Evolutionary conservation across 257 asterid genomes (phyloP).

Genomic region (Primulina huaijiensis): DNA sequence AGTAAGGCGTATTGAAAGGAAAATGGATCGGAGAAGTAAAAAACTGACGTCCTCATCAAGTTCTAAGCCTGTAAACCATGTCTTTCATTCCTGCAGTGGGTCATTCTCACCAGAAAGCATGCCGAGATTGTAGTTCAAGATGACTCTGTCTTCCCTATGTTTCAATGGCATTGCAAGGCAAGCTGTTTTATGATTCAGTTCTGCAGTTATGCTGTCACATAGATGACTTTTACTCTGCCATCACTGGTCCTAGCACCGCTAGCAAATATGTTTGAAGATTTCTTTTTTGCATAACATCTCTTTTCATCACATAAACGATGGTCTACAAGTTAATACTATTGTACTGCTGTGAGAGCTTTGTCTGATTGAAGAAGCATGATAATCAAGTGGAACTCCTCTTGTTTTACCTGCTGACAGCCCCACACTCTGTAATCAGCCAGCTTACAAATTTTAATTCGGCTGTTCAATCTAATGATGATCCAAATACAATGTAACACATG

Average conservation of each 20-base stretch:
- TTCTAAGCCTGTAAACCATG: slow-evolving; percentile 18
- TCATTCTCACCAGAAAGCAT: slow-evolving; percentile 84
- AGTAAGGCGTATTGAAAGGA: neutral
- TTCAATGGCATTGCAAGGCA: slow-evolving; percentile 91
- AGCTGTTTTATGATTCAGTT: slow-evolving; percentile 27
- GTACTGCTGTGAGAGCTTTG: neutral
- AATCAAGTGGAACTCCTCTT: neutral
- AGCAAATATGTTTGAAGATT: slow-evolving; percentile 14
- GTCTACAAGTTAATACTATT: slow-evolving; percentile 7
- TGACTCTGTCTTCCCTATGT: slow-evolving; percentile 67
- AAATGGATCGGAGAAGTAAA: slow-evolving; percentile 10
- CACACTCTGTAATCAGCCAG: no score
- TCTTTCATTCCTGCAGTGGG: slow-evolving; percentile 73
- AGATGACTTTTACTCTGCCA: neutral
- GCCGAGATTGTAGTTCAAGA: slow-evolving; percentile 77
- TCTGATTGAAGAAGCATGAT: slow-evolving; percentile 17
- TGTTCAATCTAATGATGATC: no score
- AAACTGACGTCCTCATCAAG: neutral
- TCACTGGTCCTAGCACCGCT: slow-evolving; percentile 3
- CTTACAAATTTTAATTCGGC: no score
- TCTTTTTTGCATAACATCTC: neutral
- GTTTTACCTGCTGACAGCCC: no score
- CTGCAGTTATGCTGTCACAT: slow-evolving; percentile 16
- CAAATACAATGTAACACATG: neutral
- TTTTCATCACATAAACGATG: slow-evolving; percentile 7